Base-by-base conservation (phyloP, 495 filamentous ascomycete species). In the Penicillium parvum region DNA sequence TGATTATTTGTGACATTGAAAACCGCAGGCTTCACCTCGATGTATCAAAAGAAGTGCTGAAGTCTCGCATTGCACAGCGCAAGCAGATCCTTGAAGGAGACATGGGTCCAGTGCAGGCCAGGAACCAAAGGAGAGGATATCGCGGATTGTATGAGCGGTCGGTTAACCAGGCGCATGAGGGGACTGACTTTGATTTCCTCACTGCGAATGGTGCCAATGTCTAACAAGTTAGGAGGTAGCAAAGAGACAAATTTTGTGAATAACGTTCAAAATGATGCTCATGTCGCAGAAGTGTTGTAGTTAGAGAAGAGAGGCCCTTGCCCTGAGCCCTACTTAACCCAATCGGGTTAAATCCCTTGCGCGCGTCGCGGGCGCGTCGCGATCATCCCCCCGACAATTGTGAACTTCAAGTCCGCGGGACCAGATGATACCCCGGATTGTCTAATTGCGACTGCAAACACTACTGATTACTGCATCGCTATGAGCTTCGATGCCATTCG, bases 171-270 rank as follows among this genome's bases (percentile, higher is more conserved):
- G 80, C 82, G 2, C 72, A 84, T 52, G 55, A 78, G 6, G 81
- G 82, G 1, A 77, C 68, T 3, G 82, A 85, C 52, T 85, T 85
- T 56, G 75, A 76, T 47, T 85, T 85, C 50, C 54, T 85, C 19
- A 73, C 71, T 2, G 81, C 81, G 16, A 58, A 51, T 8, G 64
- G 64, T 45, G 20, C 32, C 1, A 37, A 21, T 16, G 7, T 9
- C 3, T 40, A 32, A 35, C 19, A 18, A 21, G 4, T 16, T n/a
- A 36, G 0, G 2, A 7, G 2, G 25, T 9, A 27, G 6, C 2
- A 27, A 27, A 27, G 2, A 27, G 25, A 27, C 16, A 4, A 32
- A 12, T 12, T 14, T 20, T 17, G 23, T 11, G 23, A 27, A 5
- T 20, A 19, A n/a, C n/a, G n/a, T n/a, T n/a, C 18, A 6, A 12